phyloP scores from a whole-genome alignment of 169 alveolate genomes.

The Cyclospora cayetanensis region DNA sequence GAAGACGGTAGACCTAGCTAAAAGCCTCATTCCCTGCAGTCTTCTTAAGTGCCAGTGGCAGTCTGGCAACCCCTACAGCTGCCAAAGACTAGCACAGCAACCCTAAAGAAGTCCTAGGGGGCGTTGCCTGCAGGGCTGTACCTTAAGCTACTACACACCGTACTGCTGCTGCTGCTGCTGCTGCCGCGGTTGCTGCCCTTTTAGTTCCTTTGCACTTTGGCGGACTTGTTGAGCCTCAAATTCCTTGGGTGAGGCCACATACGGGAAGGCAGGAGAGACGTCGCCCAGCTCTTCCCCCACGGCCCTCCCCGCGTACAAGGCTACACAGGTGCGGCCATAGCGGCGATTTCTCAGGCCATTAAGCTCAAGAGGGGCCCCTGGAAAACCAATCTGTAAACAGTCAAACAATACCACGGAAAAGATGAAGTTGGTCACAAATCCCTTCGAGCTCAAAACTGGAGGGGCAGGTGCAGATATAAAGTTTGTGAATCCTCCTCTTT shows the following conservation, averaged over 20 bases:
- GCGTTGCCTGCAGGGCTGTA: too few relatives aligned
- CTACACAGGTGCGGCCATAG: conserved; percentile 68
- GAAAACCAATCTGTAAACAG: conserved; percentile 6
- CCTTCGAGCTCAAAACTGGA: neutral
- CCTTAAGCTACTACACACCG: too few relatives aligned
- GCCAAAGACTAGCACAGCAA: too few relatives aligned
- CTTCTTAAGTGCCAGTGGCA: too few relatives aligned
- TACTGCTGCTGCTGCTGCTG: conserved; percentile 21
- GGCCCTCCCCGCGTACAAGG: neutral
- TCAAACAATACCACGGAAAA: neutral
- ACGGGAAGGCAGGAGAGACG: neutral
- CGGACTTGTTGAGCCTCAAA: neutral
- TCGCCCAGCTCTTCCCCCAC: neutral
- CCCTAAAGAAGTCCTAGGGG: too few relatives aligned
- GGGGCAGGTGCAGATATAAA: neutral
- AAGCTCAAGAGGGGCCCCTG: conserved; percentile 37
- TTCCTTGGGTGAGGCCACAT: neutral
- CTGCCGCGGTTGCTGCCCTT: neutral
- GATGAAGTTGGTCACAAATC: neutral
- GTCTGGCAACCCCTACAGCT: too few relatives aligned
- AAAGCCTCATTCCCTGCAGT: too few relatives aligned
- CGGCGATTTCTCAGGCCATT: conserved; percentile 46
- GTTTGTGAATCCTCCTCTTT: neutral
- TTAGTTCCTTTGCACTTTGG: neutral
- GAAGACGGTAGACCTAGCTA: too few relatives aligned